Conservation (phyloP, 768 basidiomycete genomes). For the Mycena rosella region DNA sequence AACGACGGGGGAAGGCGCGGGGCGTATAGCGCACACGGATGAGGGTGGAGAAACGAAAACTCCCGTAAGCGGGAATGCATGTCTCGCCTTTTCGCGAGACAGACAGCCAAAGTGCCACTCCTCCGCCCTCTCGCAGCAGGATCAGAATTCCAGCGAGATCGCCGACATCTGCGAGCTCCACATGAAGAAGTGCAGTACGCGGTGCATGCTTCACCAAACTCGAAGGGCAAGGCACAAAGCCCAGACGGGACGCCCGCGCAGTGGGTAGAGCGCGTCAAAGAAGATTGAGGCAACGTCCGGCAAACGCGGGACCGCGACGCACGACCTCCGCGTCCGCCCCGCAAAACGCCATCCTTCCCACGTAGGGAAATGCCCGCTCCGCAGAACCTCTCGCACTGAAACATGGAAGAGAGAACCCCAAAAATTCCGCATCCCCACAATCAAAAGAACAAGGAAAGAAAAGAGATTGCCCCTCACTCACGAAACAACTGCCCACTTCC, state of each 20-base stretch:
- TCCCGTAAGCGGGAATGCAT: constrained; percentile 12
- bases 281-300: background rate
- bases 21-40: background rate
- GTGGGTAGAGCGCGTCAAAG: constrained; percentile 9
- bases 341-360: no score
- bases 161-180: constrained; percentile 7
- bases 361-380: constrained; percentile 1
- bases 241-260: constrained; percentile 10
- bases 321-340: background rate
- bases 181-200: constrained; percentile 16
- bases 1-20: constrained; percentile 12
- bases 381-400: background rate
- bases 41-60: constrained; percentile 11
- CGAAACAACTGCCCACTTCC: constrained; percentile 5
- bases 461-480: constrained; percentile 1
- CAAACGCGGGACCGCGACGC: constrained; percentile 5
- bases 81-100: background rate
- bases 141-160: constrained; percentile 15
- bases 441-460: background rate
- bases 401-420: no score
- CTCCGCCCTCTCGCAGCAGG: constrained; percentile 15
- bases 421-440: background rate
- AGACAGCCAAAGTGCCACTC: constrained; percentile 1
- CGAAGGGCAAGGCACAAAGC: constrained; percentile 14
- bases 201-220: constrained; percentile 9